Percentiles rank a stretch among this genome's conserved stretches.
phyloP scores from a whole-genome alignment of 371 early-diverging fungal genomes.

The Saksenaea oblongispora region DNA sequence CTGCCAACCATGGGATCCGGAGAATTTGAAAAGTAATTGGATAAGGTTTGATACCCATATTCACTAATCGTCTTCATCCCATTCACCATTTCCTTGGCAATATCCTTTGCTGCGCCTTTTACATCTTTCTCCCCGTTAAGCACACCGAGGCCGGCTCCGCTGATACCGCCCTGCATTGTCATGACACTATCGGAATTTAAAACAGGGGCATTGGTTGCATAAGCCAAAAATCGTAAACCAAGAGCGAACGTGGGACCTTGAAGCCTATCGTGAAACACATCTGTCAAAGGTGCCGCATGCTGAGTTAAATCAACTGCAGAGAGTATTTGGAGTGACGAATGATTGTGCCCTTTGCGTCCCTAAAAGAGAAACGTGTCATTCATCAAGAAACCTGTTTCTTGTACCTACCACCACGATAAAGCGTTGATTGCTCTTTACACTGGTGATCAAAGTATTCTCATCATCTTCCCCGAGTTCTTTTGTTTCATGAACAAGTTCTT shows the following conservation, averaged over 20 bases:
- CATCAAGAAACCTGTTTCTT: not conserved
- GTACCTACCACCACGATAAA: slow-evolving; percentile 52
- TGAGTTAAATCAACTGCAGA: slow-evolving; percentile 27
- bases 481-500: slow-evolving; percentile 33
- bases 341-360: slow-evolving; percentile 32
- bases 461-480: slow-evolving; percentile 36
- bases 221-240: slow-evolving; percentile 65
- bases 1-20: slow-evolving; percentile 6
- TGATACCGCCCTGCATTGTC: slow-evolving; percentile 19
- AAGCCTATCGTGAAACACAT: slow-evolving; percentile 44
- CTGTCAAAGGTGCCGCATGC: slow-evolving; percentile 44
- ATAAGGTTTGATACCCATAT: slow-evolving; percentile 47
- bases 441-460: slow-evolving; percentile 43
- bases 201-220: slow-evolving; percentile 56
- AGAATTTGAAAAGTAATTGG: slow-evolving; percentile 44
- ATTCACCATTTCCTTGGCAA: slow-evolving; percentile 72
- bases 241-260: slow-evolving; percentile 56
- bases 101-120: slow-evolving; percentile 62
- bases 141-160: slow-evolving; percentile 31
- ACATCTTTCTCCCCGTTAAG: slow-evolving; percentile 49
- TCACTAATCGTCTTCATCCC: slow-evolving; percentile 70
- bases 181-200: slow-evolving; percentile 37
- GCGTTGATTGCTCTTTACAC: slow-evolving; percentile 49
- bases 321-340: slow-evolving; percentile 45
- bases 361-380: slow-evolving; percentile 1